Evolutionary conservation across 148 eudicot genomes (phyloP).

Genomic region (Arbutus unedo): DNA sequence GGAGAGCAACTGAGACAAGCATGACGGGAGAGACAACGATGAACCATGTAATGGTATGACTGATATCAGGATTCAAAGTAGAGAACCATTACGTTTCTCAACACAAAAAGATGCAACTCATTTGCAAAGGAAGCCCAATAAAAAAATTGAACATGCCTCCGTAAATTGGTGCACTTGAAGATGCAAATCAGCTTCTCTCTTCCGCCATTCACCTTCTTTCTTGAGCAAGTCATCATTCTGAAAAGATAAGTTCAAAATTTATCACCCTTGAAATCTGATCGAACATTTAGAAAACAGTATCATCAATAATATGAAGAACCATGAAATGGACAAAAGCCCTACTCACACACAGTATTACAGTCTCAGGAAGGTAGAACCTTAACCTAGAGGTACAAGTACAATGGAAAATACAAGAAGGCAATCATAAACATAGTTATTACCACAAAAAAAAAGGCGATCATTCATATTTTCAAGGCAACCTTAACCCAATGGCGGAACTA

Average conservation of each 20-base stretch:
- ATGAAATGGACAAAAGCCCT: neutral
- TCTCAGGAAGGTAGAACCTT: neutral
- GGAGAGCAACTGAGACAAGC: conserved; percentile 4
- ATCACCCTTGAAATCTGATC: conserved; percentile 4
- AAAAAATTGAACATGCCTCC: conserved; percentile 36
- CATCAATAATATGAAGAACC: neutral
- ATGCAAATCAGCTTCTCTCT: conserved; percentile 52
- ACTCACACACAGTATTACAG: neutral
- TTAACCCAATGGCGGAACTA: neutral
- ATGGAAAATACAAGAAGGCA: neutral
- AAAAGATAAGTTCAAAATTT: conserved; percentile 12
- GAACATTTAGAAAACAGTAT: neutral
- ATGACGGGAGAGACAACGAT: neutral
- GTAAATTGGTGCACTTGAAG: conserved; percentile 43
- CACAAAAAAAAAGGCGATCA: neutral
- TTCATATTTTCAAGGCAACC: neutral
- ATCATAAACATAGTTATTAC: neutral
- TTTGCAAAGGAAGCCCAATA: neutral
- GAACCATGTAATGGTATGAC: neutral
- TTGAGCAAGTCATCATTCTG: conserved; percentile 56
- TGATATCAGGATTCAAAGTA: neutral
- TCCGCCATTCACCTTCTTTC: conserved; percentile 54
- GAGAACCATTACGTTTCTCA: neutral
- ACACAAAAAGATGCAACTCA: neutral
- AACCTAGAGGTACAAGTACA: neutral